Evolutionary conservation across 2,329 filamentous ascomycete species (phyloP), one percentile per base, ranked within the genome.

Genomic region (Paecilomyces fulvus): DNA sequence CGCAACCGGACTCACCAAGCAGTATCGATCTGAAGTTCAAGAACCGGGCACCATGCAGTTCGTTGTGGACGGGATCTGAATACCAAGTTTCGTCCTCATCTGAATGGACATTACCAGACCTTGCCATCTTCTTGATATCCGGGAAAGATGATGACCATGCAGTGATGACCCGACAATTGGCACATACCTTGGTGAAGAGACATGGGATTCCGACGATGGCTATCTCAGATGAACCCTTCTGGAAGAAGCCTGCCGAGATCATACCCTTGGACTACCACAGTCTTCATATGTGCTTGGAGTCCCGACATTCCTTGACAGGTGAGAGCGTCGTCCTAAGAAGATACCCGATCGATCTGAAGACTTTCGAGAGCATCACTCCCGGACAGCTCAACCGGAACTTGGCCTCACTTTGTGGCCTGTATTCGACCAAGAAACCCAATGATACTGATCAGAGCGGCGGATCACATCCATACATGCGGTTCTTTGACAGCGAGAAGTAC

Each of bases 351-450:
- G 76, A 79, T 58, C 59, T 79, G 51, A 68, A 70, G 58, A 77
- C 74, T 0, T 79, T 79, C 54, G 68, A 78, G 60, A 76, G 72
- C 56, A 76, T 79, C 58, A 71, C 76, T 12, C 71, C 76, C 11
- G 63, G 70, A 11, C 75, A 78, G 51, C 66, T 79, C 28, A 79
- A 78, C 60, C 67, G 73, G 31, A 77, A 79, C 56, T 61, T 79
- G 23, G 75, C 76, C 30, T 76, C 72, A 21, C 65, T 77, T 37
- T 69, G 67, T 46, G 65, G 64, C 20, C 64, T 69, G 30, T 69
- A 68, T 57, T 63, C 66, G 21, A 68, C 61, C 55, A 66, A 65
- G 52, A 33, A 58, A 30, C 56, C 57, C 30, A 67, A 64, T 31
- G 55, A 61, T 25, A 58, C 58, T 20, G 17, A 62, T 6, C 59